phyloP scores from a whole-genome alignment of 2,329 filamentous ascomycete species.

The Penicillium sp. region DNA sequence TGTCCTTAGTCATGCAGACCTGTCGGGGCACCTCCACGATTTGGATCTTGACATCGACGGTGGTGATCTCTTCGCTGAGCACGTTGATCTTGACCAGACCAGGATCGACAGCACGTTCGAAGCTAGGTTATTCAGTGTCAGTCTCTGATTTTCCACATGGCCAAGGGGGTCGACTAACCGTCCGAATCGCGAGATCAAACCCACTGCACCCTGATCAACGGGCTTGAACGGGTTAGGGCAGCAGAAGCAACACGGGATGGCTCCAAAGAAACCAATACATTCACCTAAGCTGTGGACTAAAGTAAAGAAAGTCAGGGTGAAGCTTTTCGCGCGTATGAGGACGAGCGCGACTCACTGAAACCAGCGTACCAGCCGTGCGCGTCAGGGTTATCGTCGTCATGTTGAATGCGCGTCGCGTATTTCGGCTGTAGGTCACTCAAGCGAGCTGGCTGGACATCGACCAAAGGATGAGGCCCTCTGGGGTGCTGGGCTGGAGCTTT shows the following conservation, averaged over 20 bases:
- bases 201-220: slow-evolving; percentile 88
- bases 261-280: slow-evolving; percentile 72
- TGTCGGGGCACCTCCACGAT: slow-evolving; percentile 94
- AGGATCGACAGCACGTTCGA: slow-evolving; percentile 93
- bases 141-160: neutral
- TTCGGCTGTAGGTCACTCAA: slow-evolving; percentile 79
- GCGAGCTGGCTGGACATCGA: slow-evolving; percentile 73
- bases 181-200: slow-evolving; percentile 92
- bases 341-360: slow-evolving; percentile 61
- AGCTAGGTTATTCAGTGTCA: slow-evolving; percentile 44
- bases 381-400: slow-evolving; percentile 62
- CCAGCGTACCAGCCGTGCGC: slow-evolving; percentile 83
- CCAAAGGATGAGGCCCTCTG: slow-evolving; percentile 45
- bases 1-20: slow-evolving; percentile 99
- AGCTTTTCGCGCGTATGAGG: neutral
- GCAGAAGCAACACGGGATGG: slow-evolving; percentile 83
- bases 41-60: slow-evolving; percentile 98
- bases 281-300: slow-evolving; percentile 69
- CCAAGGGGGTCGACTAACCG: slow-evolving; percentile 34
- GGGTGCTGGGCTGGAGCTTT: slow-evolving; percentile 32
- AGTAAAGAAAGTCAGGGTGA: slow-evolving; percentile 2
- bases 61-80: slow-evolving; percentile 80
- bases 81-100: slow-evolving; percentile 98
- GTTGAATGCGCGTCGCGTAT: slow-evolving; percentile 64
- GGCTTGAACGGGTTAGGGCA: slow-evolving; percentile 96